Evolutionary conservation across 495 filamentous ascomycete genomes (phyloP).

Genomic region (Geoglossum glabrum): DNA sequence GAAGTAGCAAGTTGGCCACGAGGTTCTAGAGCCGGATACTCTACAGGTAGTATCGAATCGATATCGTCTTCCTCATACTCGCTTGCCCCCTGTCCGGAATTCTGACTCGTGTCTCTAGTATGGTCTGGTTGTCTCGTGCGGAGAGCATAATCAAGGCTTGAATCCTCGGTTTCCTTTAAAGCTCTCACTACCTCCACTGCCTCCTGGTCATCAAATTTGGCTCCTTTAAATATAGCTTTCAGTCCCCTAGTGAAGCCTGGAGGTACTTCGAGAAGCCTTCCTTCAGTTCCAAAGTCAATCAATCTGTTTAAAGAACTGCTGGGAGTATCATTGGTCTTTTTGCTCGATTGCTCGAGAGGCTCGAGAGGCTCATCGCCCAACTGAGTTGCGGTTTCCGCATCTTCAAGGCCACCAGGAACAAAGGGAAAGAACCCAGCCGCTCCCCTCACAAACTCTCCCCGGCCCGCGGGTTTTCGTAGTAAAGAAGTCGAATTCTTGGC

Average conservation of each 20-base stretch:
- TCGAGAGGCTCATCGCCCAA: slow-evolving; percentile 48
- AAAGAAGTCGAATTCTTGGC: slow-evolving; percentile 95
- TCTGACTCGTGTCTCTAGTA: not conserved
- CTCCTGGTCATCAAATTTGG: slow-evolving; percentile 16
- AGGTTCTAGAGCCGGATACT: slow-evolving; percentile 86
- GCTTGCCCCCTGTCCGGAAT: not conserved
- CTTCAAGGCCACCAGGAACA: slow-evolving; percentile 76
- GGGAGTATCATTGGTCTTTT: slow-evolving; percentile 19
- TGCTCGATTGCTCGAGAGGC: slow-evolving; percentile 18
- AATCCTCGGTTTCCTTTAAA: slow-evolving; percentile 10
- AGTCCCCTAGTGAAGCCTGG: slow-evolving; percentile 71
- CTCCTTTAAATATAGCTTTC: slow-evolving; percentile 17
- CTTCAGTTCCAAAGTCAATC: slow-evolving; percentile 59
- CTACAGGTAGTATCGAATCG: slow-evolving; percentile 72
- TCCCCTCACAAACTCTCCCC: slow-evolving; percentile 87
- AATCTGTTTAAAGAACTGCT: slow-evolving; percentile 46
- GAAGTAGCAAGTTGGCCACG: slow-evolving; percentile 50
- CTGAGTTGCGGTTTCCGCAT: slow-evolving; percentile 60
- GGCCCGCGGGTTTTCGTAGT: slow-evolving; percentile 63
- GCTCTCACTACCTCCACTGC: slow-evolving; percentile 13
- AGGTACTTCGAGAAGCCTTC: slow-evolving; percentile 58
- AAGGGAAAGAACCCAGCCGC: slow-evolving; percentile 93
- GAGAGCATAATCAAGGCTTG: not conserved
- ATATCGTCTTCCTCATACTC: slow-evolving; percentile 55
- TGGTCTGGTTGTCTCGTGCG: not conserved